These are phyloP conservation scores for Geosiphon pyriformis DNA, from an alignment of 192 early-diverging fungal species.

Conservation along the genomic window DNA sequence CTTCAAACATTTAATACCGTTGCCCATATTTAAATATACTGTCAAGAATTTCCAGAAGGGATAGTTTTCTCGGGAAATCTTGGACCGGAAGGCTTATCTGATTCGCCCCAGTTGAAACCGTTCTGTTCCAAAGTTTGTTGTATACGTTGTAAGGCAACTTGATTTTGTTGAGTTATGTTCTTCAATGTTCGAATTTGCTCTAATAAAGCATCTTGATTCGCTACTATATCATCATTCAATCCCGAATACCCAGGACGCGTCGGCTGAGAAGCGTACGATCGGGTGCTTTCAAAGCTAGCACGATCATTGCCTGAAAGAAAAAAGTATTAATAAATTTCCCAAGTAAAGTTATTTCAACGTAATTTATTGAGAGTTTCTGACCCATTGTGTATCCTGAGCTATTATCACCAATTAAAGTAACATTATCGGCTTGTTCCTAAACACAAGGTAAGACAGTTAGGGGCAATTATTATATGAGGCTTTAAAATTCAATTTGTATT, in stretches of 20 bases:
- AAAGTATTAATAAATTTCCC: neutral
- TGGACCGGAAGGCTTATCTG: too few relatives aligned
- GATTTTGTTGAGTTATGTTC: slow-evolving; percentile 21
- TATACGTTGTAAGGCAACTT: slow-evolving; percentile 9
- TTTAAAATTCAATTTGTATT: neutral
- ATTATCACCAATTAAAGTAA: neutral
- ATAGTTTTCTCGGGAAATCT: too few relatives aligned
- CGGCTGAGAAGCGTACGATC: slow-evolving; percentile 31
- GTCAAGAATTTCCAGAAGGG: too few relatives aligned
- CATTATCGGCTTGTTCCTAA: slow-evolving; percentile 8
- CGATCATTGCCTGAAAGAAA: slow-evolving; percentile 18
- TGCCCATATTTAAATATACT: too few relatives aligned
- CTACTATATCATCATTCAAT: slow-evolving; percentile 18
- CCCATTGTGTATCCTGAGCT: slow-evolving; percentile 7
- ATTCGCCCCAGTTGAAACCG: neutral
- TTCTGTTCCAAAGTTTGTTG: slow-evolving; percentile 19
- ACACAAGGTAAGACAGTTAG: neutral
- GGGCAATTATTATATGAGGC: neutral
- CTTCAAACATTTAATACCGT: too few relatives aligned
- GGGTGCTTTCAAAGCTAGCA: slow-evolving; percentile 38
- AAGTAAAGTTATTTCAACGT: neutral
- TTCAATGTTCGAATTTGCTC: slow-evolving; percentile 17
- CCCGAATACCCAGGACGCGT: slow-evolving; percentile 31
- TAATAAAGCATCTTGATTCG: slow-evolving; percentile 20
- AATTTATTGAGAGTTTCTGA: neutral